Base-by-base conservation (phyloP, 805 yeast genomes). In the Candida yuanshanica region DNA sequence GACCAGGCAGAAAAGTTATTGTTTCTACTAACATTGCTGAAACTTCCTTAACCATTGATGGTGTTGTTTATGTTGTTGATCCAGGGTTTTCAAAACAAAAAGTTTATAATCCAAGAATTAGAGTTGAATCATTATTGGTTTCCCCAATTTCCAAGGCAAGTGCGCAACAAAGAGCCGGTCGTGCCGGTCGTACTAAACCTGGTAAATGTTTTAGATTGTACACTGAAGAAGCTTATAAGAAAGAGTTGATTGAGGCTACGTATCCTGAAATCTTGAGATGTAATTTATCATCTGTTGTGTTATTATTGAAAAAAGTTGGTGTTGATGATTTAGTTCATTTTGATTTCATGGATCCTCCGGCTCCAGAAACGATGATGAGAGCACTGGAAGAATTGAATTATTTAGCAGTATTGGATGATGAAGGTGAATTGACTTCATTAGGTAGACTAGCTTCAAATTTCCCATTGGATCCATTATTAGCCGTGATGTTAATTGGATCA, bases 331-430 rank as follows among this genome's bases (percentile, higher is more conserved):
- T 91, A 56, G 99, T 93, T 31, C 98, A 91, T 65, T 91, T 91
- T 59, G 99, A 93, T 62, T 91, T 93, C 60, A 91, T 91, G 95
- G 99, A 91, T 59, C 98, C 99, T 7, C 99, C 99, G 12, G 98
- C 98, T 3, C 99, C 99, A 9, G 99, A 91, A 64, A 93, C 99
- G 7, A 93, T 91, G 99, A 93, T 93, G 99, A 76, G 99, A 61
- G 98, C 98, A 0, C 69, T 91, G 48, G 99, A 91, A 63, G 99
- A 91, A 63, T 73, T 91, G 56, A 90, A 93, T 59, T 93, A 88
- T 59, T 69, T 91, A 47, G 81, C 83, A 18, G 93, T 97, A 67
- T 72, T 91, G 39, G 86, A 87, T 51, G 96, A 93, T 60, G 91
- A 88, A 36, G 99, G 98, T 46, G 82, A 83, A 41, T 67, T 91